phyloP scores from a whole-genome alignment of 805 yeast species.

The Yarrowia bubula region DNA sequence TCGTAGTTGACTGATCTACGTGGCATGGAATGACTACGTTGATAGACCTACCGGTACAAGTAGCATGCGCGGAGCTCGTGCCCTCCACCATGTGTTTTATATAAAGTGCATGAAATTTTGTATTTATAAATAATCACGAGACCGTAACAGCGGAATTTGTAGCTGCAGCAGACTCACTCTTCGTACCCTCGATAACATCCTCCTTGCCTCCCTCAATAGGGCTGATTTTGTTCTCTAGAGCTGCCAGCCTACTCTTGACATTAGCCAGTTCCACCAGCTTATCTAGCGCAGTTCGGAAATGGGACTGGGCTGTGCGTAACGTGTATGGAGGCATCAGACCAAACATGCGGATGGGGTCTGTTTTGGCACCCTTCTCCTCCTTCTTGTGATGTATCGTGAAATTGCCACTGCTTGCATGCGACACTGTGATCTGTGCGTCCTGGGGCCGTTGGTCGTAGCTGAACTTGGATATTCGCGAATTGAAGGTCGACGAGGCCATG shows the following conservation, averaged over 20 bases:
- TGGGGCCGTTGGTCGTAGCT: conserved; percentile 28
- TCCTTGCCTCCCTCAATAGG: background rate
- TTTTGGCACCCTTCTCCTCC: conserved; percentile 18
- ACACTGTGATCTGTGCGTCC: conserved; percentile 11
- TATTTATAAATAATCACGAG: background rate
- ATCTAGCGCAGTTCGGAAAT: conserved; percentile 41
- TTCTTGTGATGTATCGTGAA: conserved; percentile 2
- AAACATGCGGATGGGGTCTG: conserved; percentile 48
- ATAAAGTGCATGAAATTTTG: background rate
- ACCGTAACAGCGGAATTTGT: background rate
- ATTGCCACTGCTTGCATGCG: background rate
- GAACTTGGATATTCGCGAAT: conserved; percentile 1
- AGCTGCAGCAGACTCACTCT: background rate
- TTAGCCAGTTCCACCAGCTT: conserved; percentile 28
- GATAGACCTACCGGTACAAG: background rate
- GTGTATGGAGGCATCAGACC: conserved; percentile 49
- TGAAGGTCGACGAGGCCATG: conserved; percentile 14
- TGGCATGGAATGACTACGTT: too few species aligned
- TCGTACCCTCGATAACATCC: background rate
- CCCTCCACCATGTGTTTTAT: background rate
- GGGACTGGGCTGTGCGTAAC: conserved; percentile 43
- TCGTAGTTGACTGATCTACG: too few species aligned
- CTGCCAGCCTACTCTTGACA: background rate
- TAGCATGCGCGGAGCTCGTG: background rate
- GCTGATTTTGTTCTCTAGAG: background rate